phyloP scores from a whole-genome alignment of 441 rosid species.

The Euphorbia schlechtendalii region DNA sequence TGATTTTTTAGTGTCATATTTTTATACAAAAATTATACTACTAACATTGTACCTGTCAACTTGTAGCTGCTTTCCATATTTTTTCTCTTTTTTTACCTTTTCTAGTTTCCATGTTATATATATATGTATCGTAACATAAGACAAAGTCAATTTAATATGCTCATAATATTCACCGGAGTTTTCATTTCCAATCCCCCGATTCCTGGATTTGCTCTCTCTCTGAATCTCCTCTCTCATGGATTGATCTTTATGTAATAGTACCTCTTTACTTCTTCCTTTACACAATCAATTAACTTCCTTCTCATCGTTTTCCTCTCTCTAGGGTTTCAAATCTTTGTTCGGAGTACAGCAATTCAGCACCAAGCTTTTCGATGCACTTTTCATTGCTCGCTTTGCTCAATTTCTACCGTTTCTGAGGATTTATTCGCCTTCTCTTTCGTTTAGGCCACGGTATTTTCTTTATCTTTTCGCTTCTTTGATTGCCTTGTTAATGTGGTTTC shows the following conservation, averaged over 20 bases:
- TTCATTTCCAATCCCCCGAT: constrained; percentile 11
- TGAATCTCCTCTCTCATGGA: constrained; percentile 19
- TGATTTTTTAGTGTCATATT: too few relatives aligned
- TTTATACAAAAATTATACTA: too few relatives aligned
- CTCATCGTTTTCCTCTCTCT: constrained; percentile 20
- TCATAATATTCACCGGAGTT: neutral
- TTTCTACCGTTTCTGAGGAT: neutral
- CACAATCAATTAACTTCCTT: neutral
- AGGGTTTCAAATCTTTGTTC: constrained; percentile 29
- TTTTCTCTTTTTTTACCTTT: too few relatives aligned
- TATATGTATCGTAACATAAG: too few relatives aligned
- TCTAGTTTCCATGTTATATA: too few relatives aligned
- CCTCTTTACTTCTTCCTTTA: neutral
- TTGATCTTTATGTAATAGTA: constrained; percentile 15
- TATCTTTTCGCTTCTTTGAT: constrained; percentile 5
- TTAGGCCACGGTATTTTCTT: constrained; percentile 8
- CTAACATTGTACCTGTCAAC: too few relatives aligned
- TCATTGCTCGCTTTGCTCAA: constrained; percentile 15
- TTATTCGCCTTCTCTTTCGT: constrained; percentile 9
- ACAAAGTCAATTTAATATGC: too few relatives aligned
- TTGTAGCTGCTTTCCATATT: too few relatives aligned
- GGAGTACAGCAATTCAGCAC: constrained; percentile 13
- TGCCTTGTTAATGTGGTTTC: constrained; percentile 8
- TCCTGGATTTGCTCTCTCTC: constrained; percentile 7
- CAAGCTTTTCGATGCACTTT: constrained; percentile 5